Evolutionary conservation across 352 stramenopile genomes (phyloP), one percentile per base, ranked within the genome.

Genomic region (Globisporangium viniferum): DNA sequence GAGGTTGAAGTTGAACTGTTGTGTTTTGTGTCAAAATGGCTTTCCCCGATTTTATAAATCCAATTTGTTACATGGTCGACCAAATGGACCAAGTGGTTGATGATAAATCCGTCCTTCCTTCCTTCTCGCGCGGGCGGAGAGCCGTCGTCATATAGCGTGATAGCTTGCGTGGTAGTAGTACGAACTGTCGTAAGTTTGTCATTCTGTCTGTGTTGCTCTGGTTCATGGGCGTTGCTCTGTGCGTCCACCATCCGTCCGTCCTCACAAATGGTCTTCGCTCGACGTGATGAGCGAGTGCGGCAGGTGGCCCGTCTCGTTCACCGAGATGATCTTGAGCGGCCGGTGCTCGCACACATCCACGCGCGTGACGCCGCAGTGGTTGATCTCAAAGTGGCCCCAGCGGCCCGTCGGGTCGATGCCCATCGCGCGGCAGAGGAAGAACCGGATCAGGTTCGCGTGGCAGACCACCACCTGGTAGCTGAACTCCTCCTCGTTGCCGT

Each of bases 381-480:
- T 93, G 72, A 95, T 93, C 72, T 93, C 87, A 56, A 95, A 90
- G 66, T 92, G 82, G 35, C 85, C 85, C 87, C 87, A 95, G 9
- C 80, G 81, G 15, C 79, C 84, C 12, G 72, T 61, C 15, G 87
- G 73, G 24, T 78, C 73, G 18, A 93, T 78, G 14, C 83, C 80
- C 56, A 95, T 73, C 9, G 85, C 84, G 58, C 83, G 84, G 64
- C 87, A 95, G 33, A 95, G 68, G 51, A 95, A 91, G 66, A 86
- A 95, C 57, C 87, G 78, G 64, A 95, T 95, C 36, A 95, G 51
- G 68, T 95, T 95, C 48, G 85, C 87, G 72, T 95, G 87, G 68
- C 85, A 93, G 59, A 95, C 86, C 49, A 93, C 79, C 41, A 95
- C 75, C 48, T 80, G 88, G 36, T 87, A 88, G 41, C 76, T 77